A percentile compares a stretch with the other conserved stretches of the same genome.
Conservation (phyloP, 2,329 filamentous ascomycete genomes). For the Microcyclospora pomicola region DNA sequence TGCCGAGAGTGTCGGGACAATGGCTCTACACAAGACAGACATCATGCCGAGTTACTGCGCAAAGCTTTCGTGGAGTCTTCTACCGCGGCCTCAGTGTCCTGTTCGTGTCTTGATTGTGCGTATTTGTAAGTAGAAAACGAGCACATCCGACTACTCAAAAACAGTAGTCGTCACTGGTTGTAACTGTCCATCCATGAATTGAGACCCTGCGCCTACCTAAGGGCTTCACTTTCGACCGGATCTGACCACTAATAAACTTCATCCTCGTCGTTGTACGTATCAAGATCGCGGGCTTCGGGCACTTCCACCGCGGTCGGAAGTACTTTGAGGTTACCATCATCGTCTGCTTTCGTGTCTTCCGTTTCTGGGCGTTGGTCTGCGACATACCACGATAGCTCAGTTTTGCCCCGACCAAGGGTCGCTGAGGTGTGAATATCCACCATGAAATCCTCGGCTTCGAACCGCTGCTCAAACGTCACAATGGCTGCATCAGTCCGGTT, state of each 20-base stretch:
- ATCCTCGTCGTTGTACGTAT: conserved; percentile 6
- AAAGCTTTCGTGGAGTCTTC: no score
- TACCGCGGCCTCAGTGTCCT: no score
- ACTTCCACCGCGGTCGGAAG: neutral
- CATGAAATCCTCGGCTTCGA: conserved; percentile 48
- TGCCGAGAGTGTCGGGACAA: no score
- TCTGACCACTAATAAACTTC: neutral
- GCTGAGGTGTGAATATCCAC: conserved; percentile 10
- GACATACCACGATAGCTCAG: conserved; percentile 50
- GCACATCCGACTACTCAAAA: no score
- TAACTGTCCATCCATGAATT: no score
- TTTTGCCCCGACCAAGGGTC: conserved; percentile 49
- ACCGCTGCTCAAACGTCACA: conserved; percentile 32
- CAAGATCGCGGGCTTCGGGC: conserved; percentile 1
- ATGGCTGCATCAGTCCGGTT: conserved; percentile 25
- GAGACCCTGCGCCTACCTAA: no score
- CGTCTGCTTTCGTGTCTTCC: neutral
- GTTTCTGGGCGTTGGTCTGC: neutral
- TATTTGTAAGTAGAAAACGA: no score
- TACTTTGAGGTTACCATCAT: neutral
- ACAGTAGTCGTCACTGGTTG: no score
- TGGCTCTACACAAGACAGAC: no score
- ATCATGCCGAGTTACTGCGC: no score
- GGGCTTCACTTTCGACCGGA: neutral
- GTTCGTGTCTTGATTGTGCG: no score